These are phyloP conservation scores for Breynia disticha DNA, from an alignment of 441 rosid species.

Conservation along the genomic window DNA sequence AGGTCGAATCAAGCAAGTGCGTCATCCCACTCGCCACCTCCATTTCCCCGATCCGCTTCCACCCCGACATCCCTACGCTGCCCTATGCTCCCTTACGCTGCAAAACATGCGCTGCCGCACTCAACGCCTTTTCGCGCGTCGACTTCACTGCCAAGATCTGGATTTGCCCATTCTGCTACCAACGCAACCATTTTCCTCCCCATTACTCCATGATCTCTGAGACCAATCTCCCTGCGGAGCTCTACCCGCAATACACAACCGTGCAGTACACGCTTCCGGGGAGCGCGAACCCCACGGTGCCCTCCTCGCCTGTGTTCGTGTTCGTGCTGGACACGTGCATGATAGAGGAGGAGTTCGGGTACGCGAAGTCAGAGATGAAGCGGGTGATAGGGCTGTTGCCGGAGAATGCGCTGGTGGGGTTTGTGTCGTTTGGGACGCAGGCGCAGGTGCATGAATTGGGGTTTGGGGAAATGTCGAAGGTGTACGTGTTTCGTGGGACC, in stretches of 20 bases:
- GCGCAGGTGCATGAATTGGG: constrained; percentile 96
- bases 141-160: constrained; percentile 91
- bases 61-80: constrained; percentile 64
- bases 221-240: constrained; percentile 79
- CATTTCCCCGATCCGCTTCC: constrained; percentile 84
- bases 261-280: constrained; percentile 54
- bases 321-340: constrained; percentile 87
- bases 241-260: constrained; percentile 75
- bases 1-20: constrained; percentile 94
- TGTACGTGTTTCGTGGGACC: constrained; percentile 76
- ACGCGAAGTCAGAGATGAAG: constrained; percentile 64
- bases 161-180: constrained; percentile 93
- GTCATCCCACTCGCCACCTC: constrained; percentile 91
- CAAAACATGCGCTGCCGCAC: constrained; percentile 63
- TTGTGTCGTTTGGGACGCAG: constrained; percentile 87
- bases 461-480: constrained; percentile 83
- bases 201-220: constrained; percentile 81
- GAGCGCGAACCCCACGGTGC: constrained; percentile 18
- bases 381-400: constrained; percentile 91
- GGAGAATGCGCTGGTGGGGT: constrained; percentile 89
- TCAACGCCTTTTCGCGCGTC: constrained; percentile 68
- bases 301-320: constrained; percentile 59
- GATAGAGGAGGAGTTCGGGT: constrained; percentile 91
- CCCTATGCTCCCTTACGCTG: constrained; percentile 84
- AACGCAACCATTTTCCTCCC: constrained; percentile 70